These are phyloP conservation scores for Solanum boliviense DNA, from an alignment of 257 asterid genomes.

Conservation along the genomic window DNA sequence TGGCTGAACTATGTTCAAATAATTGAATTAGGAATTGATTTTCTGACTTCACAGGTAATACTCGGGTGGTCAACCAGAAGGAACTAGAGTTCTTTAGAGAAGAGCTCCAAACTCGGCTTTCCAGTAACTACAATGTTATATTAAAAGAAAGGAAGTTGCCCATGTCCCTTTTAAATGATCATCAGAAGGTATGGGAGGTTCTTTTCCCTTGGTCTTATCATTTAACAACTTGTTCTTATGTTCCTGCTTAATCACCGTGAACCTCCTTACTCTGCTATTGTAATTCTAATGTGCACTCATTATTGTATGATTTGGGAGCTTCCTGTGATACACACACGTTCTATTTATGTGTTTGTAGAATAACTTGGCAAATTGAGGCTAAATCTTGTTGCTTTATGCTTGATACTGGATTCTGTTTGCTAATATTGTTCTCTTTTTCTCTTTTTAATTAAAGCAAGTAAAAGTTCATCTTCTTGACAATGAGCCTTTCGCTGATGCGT, in stretches of 20 bases:
- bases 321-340: background rate
- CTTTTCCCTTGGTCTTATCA: background rate
- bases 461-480: constrained; percentile 93
- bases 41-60: constrained; percentile 43
- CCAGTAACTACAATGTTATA: constrained; percentile 75
- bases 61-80: constrained; percentile 77
- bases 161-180: constrained; percentile 77
- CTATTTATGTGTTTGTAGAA: background rate
- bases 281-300: background rate
- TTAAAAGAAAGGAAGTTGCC: constrained; percentile 90
- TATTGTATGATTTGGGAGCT: background rate
- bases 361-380: background rate
- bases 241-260: background rate
- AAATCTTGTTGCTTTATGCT: background rate
- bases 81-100: constrained; percentile 80
- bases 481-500: constrained; percentile 78
- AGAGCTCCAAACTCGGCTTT: constrained; percentile 62
- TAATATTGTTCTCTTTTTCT: background rate
- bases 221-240: background rate
- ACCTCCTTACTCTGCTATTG: background rate
- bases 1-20: background rate
- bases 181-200: constrained; percentile 53
- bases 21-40: background rate
- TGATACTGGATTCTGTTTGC: background rate
- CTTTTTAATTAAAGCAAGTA: constrained; percentile 49